Base-by-base conservation (phyloP, 192 early-diverging fungal genomes). In the Linnemannia hyalina region DNA sequence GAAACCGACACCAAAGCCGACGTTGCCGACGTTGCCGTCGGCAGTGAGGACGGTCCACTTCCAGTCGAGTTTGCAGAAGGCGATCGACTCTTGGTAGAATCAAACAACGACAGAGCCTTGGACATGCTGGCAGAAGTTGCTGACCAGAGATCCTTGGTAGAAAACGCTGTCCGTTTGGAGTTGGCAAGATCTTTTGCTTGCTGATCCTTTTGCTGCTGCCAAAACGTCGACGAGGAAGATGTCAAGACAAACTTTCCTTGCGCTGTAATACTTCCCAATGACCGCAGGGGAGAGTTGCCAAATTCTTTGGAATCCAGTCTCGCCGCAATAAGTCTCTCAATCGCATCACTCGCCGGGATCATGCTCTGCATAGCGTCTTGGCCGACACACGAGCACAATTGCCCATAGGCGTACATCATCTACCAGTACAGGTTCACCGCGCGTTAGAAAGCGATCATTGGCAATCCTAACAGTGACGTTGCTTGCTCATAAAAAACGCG, bases 321-420 rank as follows among this genome's bases (percentile, higher is more conserved):
- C 8, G 90, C 90, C 11, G 87, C 83, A 68, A 93, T 91, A 75
- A 93, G 71, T 20, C 79, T 75, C 55, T 93, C 90, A n/a, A 93
- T 90, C 13, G 89, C 86, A 76, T 89, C 89, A 63, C 92, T 93
- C 41, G 89, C 87, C 11, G 90, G 89, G 70, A 93, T 90, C 72
- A 88, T 68, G 76, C 91, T 82, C 29, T 85, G 88, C 88, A 93
- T 91, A 10, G 85, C 88, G 15, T 90, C 90, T 80, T 90, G 88
- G 2, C 90, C 91, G 32, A 93, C 91, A 72, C 92, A 91, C 0
- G 81, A 75, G 74, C 90, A 92, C 13, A 93, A 85, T 68, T 88
- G 89, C 0, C 89, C 91, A 75, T 93, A 92, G 11, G 92, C 90
- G 76, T 90, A 93, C 40, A 93, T 88, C 91, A 92, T 93, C 90